Base-by-base conservation (phyloP, 2,329 filamentous ascomycete genomes). In the Neoscytalidium dimidiatum region DNA sequence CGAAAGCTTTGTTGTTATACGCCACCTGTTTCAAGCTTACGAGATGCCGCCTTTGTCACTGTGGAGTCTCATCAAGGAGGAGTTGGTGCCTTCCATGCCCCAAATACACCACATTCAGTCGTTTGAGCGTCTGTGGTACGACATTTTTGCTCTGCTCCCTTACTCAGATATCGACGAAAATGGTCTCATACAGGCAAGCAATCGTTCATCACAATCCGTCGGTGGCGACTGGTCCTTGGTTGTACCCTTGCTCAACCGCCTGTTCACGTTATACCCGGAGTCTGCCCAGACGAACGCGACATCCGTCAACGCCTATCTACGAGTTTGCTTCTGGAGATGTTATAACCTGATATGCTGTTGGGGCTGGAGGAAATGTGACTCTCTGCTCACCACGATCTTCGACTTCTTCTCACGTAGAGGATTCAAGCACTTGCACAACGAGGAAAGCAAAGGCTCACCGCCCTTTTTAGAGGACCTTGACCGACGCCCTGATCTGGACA, bases 331-430 rank as follows among this genome's bases (percentile, higher is more conserved):
- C 51, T 78, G 78, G 13, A 78, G 86, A 67, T 87, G 85, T 69
- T 81, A 84, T 68, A 72, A 79, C 43, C 76, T 89, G 23, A 80
- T 88, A 53, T 80, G 79, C 35, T 69, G 69, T 29, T 88, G 86
- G 86, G 81, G 83, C 17, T 88, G 86, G 86, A 78, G 77, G 63
- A 79, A 80, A 68, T 86, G 85, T 69, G 86, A 87, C 43, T 67
- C 76, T 17, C 79, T 85, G 11, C 78, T 89, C 11, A 81, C 82
- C 53, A 78, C 74, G 0, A 73, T 86, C 0, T 88, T 86, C 68
- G 85, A 88, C 71, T 88, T 88, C 74, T 88, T 88, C 67, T 84
- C 84, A 6, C 80, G 78, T 43, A 83, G 83, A 43, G 78, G 75
- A 17, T 75, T 88, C n/a, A 76, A 79, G 46, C 81, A 84, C 62